phyloP scores from a whole-genome alignment of 2,329 filamentous ascomycete species.

The Aureobasidium melanogenum region DNA sequence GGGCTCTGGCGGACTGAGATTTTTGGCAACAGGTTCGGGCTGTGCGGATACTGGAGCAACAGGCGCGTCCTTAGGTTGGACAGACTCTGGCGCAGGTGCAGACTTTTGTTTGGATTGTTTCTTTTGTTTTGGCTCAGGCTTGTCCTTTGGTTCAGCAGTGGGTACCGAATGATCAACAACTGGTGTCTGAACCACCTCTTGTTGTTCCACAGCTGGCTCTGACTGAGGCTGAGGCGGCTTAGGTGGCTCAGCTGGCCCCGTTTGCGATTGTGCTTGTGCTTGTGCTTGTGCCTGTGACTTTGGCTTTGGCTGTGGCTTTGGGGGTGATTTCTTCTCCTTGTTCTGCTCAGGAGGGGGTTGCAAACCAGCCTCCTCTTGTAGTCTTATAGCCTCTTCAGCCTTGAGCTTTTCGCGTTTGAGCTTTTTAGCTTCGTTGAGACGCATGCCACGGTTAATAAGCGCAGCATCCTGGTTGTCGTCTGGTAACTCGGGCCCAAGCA shows the following conservation, averaged over 20 bases:
- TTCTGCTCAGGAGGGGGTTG: not conserved
- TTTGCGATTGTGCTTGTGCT: not conserved
- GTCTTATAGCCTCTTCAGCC: not conserved
- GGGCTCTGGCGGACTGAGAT: not conserved
- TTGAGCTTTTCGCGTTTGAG: slow-evolving; percentile 52
- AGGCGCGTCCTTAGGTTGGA: not conserved
- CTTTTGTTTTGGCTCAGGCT: not conserved
- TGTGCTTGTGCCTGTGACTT: not conserved
- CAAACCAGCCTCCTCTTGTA: not conserved
- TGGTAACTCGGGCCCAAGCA: slow-evolving; percentile 20
- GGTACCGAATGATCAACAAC: not conserved
- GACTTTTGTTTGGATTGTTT: not conserved
- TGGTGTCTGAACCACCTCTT: not conserved
- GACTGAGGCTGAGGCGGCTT: not conserved
- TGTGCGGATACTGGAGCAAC: not conserved
- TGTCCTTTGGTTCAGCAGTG: not conserved
- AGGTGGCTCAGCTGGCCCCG: not conserved
- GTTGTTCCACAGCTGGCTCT: not conserved
- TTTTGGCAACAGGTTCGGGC: not conserved
- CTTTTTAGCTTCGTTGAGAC: slow-evolving; percentile 69
- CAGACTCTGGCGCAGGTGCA: not conserved
- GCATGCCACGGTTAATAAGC: slow-evolving; percentile 64
- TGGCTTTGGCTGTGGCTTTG: not conserved
- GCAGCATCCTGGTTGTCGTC: slow-evolving; percentile 44
- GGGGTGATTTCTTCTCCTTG: not conserved